A percentile compares a stretch with the other conserved stretches of the same genome.
Conservation (phyloP, 1,284 basidiomycete species). For the Naganishia sp. region DNA sequence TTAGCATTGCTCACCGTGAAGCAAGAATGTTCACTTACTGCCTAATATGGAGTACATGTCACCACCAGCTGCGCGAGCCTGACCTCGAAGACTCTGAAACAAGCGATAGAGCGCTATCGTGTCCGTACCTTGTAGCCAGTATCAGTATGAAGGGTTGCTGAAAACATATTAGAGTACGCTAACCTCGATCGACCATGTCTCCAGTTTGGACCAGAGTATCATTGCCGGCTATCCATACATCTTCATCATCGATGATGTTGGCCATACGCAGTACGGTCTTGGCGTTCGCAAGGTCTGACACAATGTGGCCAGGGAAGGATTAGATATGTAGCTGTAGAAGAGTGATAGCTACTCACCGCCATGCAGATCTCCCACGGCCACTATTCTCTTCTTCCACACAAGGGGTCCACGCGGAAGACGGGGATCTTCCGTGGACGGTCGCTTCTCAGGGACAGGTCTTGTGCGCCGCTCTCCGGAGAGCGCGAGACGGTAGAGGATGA, state of each 20-base stretch:
- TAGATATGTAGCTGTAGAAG: neutral
- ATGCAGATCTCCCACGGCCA: conserved; percentile 80
- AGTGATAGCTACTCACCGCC: conserved; percentile 56
- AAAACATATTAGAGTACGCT: conserved; percentile 22
- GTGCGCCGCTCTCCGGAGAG: conserved; percentile 8
- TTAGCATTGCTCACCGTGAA: neutral
- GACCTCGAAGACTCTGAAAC: conserved; percentile 77
- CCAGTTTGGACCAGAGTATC: conserved; percentile 89
- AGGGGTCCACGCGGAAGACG: neutral
- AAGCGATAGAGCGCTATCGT: conserved; percentile 76
- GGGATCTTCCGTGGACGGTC: neutral
- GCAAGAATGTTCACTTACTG: conserved; percentile 48
- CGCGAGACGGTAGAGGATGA: conserved; percentile 28
- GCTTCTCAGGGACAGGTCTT: neutral
- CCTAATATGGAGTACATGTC: conserved; percentile 74
- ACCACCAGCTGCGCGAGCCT: conserved; percentile 70
- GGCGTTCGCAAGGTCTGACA: conserved; percentile 64
- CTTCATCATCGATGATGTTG: conserved; percentile 66
- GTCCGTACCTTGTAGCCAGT: conserved; percentile 68
- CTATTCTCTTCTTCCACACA: conserved; percentile 54
- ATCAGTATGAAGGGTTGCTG: neutral
- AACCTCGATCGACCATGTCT: conserved; percentile 81
- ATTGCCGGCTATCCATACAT: conserved; percentile 72
- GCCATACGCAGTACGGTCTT: conserved; percentile 74
- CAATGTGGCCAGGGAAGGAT: conserved; percentile 1